Conservation (phyloP, 1,139 yeast species). For the Wickerhamiella infanticola region DNA sequence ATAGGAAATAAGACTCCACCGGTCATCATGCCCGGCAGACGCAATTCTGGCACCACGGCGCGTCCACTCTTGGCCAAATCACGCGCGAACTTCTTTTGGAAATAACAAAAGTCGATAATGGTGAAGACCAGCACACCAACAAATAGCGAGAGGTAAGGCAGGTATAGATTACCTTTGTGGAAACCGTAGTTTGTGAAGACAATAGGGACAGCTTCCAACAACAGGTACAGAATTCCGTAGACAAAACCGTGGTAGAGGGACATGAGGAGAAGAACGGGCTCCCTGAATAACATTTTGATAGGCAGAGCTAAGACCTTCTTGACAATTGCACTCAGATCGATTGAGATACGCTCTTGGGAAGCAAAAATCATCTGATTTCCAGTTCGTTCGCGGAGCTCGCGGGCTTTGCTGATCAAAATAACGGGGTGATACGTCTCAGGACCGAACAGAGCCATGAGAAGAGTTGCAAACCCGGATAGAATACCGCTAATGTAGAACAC, state of each 20-base stretch:
- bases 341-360: conserved; percentile 9
- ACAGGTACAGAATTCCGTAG: conserved; percentile 43
- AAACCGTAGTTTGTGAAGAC: conserved; percentile 32
- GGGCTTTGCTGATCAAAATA: conserved; percentile 47
- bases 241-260: conserved; percentile 47
- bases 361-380: conserved; percentile 25
- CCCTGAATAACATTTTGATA: conserved; percentile 30
- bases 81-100: conserved; percentile 17
- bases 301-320: conserved; percentile 30
- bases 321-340: conserved; percentile 6
- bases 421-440: conserved; percentile 52
- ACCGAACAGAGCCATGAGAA: conserved; percentile 30
- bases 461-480: conserved; percentile 32
- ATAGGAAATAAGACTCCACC: conserved; percentile 56
- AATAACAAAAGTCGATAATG: conserved; percentile 20
- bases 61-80: conserved; percentile 25
- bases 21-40: conserved; percentile 57
- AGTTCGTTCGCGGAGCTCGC: conserved; percentile 39
- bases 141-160: conserved; percentile 35
- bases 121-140: conserved; percentile 32
- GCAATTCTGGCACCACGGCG: conserved; percentile 56
- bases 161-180: conserved; percentile 24
- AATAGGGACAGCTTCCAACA: conserved; percentile 45
- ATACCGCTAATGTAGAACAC: conserved; percentile 51
- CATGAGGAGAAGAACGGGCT: conserved; percentile 42